Evolutionary conservation across 2,329 filamentous ascomycete species (phyloP), one percentile per base, ranked within the genome.

Genomic region (Sarocladium oryzae): DNA sequence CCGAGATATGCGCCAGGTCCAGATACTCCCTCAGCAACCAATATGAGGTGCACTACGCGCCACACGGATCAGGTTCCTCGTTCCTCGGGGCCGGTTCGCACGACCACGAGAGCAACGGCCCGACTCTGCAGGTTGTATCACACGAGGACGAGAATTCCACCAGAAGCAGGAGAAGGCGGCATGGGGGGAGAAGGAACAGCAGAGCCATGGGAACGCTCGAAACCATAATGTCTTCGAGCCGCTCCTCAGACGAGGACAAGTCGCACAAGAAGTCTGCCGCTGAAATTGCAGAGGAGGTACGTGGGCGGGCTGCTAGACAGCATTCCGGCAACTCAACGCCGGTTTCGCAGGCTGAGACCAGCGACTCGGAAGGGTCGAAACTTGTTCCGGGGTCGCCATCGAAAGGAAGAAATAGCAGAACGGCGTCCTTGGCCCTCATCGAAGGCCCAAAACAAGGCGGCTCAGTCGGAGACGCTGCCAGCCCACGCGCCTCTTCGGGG

Each of bases 21-120:
- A 74, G 78, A 38, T 85, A 84, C 62, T 84, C 81, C 36, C 62
- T 85, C 49, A 84, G 81, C 63, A 83, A 84, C 61, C 81, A 85
- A 60, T 84, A 85, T 58, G 82, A 84, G 58, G 79, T 83, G 6
- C 82, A 85, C 57, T 78, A 84, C 53, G 69, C 77, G 11, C 81
- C 81, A 13, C 81, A 84, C 57, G 80, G 80, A 18, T 78, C 77
- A 1, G 79, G 81, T 3, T 63, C 75, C 2, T 66, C 69, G 1
- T 79, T 81, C 54, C 48, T 73, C 16, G 55, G 64, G 2, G 60
- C 56, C 23, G 57, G 56, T n/a, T 58, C 62, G 10, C 61, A 65
- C 46, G 57, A 55, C 13, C 60, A 68, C 9, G 63, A 67, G 18
- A 51, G 59, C 1, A 66, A 64, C 5, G 79, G 78, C 1, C 78